These are phyloP conservation scores for Penicillium flavigenum DNA, from an alignment of 495 filamentous ascomycete species.

Conservation along the genomic window DNA sequence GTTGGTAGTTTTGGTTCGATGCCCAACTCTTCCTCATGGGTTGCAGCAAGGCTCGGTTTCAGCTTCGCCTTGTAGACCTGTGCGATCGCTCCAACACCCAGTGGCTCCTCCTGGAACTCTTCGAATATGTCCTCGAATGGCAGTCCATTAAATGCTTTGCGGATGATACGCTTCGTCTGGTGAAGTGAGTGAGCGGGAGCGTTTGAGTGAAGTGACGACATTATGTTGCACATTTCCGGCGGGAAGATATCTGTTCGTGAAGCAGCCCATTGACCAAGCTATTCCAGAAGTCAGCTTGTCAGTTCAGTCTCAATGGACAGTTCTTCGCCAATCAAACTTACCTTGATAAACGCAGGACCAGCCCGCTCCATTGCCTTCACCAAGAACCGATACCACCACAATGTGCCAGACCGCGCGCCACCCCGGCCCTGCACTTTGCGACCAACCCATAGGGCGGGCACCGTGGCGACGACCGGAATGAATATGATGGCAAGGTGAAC, in stretches of 20 bases:
- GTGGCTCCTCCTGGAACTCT: conserved; percentile 85
- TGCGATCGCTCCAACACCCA: conserved; percentile 95
- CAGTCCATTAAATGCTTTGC: conserved; percentile 75
- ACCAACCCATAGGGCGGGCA: conserved; percentile 82
- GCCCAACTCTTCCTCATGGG: conserved; percentile 54
- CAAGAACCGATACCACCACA: conserved; percentile 95
- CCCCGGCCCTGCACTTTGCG: conserved; percentile 54
- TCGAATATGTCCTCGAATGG: conserved; percentile 92
- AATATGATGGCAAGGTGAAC: conserved; percentile 85
- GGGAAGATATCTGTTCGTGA: conserved; percentile 97
- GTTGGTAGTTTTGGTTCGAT: conserved; percentile 43
- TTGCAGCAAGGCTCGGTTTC: conserved; percentile 70
- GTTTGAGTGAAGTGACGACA: conserved; percentile 94
- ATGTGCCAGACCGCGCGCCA: conserved; percentile 70
- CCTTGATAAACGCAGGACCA: conserved; percentile 98
- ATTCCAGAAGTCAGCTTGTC: conserved; percentile 15
- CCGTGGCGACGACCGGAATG: conserved; percentile 76
- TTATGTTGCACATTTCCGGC: conserved; percentile 83
- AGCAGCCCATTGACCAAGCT: conserved; percentile 99
- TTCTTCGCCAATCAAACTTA: conserved; percentile 32
- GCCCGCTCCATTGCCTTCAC: conserved; percentile 89
- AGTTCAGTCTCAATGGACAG: neutral
- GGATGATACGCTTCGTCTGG: conserved; percentile 74
- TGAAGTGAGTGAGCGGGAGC: conserved; percentile 86
- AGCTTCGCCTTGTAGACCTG: conserved; percentile 97